Percentiles rank a stretch among this genome's conserved stretches.
phyloP scores from a whole-genome alignment of 2,329 filamentous ascomycete genomes.

The Scedosporium dehoogii region DNA sequence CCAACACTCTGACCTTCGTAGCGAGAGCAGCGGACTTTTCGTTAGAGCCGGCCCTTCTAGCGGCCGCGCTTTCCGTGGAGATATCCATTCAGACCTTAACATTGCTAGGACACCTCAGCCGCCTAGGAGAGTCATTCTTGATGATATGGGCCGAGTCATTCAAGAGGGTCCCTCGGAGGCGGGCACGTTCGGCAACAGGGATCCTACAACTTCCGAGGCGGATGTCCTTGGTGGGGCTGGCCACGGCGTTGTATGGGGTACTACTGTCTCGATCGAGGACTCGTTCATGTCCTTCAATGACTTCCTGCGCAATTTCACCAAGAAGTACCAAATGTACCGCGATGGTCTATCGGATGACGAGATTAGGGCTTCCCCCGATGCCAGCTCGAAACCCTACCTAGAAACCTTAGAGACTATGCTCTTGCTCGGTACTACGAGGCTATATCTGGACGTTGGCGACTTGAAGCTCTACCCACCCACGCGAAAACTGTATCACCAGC shows the following conservation, averaged over 20 bases:
- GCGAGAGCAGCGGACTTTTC: slow-evolving; percentile 81
- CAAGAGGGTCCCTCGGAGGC: slow-evolving; percentile 49
- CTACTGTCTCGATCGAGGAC: slow-evolving; percentile 88
- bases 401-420: slow-evolving; percentile 86
- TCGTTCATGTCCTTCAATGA: slow-evolving; percentile 82
- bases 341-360: slow-evolving; percentile 76
- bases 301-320: slow-evolving; percentile 84
- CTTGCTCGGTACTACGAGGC: slow-evolving; percentile 67
- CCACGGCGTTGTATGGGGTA: slow-evolving; percentile 88
- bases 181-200: slow-evolving; percentile 49
- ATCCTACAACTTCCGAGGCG: slow-evolving; percentile 86
- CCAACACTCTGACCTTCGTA: slow-evolving; percentile 61
- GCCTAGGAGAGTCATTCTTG: slow-evolving; percentile 46
- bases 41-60: slow-evolving; percentile 31
- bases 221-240: slow-evolving; percentile 75
- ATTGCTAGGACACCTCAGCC: slow-evolving; percentile 44
- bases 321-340: slow-evolving; percentile 86
- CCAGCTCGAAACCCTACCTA: slow-evolving; percentile 72
- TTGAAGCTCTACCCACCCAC: slow-evolving; percentile 89
- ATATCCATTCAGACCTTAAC: slow-evolving; percentile 70
- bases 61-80: slow-evolving; percentile 63
- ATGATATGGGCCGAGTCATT: slow-evolving; percentile 48
- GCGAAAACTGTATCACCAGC: slow-evolving; percentile 87
- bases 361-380: slow-evolving; percentile 57
- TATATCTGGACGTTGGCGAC: slow-evolving; percentile 84